Conservation (phyloP, 140 eudicot species). For the Erigeron philadelphicus region DNA sequence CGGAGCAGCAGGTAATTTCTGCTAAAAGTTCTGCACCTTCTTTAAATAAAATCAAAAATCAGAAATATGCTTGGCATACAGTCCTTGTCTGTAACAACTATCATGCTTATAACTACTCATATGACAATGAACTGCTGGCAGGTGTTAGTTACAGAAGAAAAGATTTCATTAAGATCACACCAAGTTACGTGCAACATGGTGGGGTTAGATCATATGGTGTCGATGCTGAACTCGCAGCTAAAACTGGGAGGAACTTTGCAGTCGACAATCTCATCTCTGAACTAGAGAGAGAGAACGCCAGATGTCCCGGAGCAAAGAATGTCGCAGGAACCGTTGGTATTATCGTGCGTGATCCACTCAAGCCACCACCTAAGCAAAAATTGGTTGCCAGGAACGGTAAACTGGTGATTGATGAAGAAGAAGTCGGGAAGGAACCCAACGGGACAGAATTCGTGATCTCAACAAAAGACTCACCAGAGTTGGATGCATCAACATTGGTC, state of each 20-base stretch:
- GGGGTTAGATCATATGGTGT: conserved; percentile 87
- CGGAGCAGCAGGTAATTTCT: conserved; percentile 65
- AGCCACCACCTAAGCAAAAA: conserved; percentile 88
- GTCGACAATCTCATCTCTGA: conserved; percentile 53
- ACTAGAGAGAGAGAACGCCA: conserved; percentile 48
- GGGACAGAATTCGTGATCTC: conserved; percentile 85
- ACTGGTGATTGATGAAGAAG: conserved; percentile 78
- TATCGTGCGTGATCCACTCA: conserved; percentile 74
- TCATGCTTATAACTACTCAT: not conserved
- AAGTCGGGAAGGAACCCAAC: conserved; percentile 70
- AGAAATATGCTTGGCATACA: not conserved
- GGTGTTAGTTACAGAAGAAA: conserved; percentile 85
- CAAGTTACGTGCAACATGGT: conserved; percentile 79
- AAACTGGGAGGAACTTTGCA: conserved; percentile 54
- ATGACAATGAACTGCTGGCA: conserved; percentile 43
- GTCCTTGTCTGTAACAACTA: not conserved
- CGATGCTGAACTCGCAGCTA: conserved; percentile 72
- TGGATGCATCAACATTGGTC: conserved; percentile 70
- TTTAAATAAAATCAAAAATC: not conserved
- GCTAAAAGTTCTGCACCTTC: not conserved
- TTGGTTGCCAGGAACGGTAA: conserved; percentile 82
- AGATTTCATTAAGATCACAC: conserved; percentile 78
- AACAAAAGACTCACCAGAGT: conserved; percentile 65
- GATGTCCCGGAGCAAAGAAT: conserved; percentile 56
- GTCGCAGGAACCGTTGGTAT: conserved; percentile 64